These are phyloP conservation scores for Hortiboletus campestris DNA, from an alignment of 768 basidiomycete species.

Conservation along the genomic window DNA sequence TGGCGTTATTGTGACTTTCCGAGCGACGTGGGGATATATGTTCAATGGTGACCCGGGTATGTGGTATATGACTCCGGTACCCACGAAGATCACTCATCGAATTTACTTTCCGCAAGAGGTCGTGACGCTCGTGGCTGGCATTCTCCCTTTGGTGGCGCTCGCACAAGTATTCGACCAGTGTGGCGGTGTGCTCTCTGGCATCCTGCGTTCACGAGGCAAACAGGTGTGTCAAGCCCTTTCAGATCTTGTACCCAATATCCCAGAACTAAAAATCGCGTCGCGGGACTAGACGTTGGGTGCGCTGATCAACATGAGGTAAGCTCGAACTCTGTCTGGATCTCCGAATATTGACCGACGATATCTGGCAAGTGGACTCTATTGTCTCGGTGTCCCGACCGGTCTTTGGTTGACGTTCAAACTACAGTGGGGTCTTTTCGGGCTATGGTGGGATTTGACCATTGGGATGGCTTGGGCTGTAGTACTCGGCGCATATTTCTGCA, in stretches of 20 bases:
- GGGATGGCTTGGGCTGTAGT: constrained; percentile 23
- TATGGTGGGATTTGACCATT: constrained; percentile 84
- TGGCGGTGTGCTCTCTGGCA: constrained; percentile 67
- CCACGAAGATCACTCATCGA: neutral
- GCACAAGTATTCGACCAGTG: constrained; percentile 84
- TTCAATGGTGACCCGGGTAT: constrained; percentile 68
- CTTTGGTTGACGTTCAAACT: constrained; percentile 70
- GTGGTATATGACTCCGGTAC: neutral
- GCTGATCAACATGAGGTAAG: constrained; percentile 69
- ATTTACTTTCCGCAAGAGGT: constrained; percentile 18
- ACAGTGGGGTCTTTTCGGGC: constrained; percentile 62
- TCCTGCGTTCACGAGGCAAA: constrained; percentile 81
- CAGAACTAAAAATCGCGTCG: neutral
- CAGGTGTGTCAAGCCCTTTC: constrained; percentile 40
- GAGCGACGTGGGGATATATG: constrained; percentile 66
- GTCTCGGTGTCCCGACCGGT: constrained; percentile 80
- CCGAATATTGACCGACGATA: neutral
- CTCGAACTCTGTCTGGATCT: neutral
- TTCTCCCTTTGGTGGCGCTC: constrained; percentile 73
- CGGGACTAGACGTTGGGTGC: constrained; percentile 65
- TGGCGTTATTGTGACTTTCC: constrained; percentile 54
- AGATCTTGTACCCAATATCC: neutral
- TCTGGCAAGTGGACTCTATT: constrained; percentile 62
- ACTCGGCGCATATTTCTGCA: constrained; percentile 38
- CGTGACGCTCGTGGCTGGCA: constrained; percentile 46